phyloP scores from a whole-genome alignment of 2,329 filamentous ascomycete species.

The Aspergillus jensenii region DNA sequence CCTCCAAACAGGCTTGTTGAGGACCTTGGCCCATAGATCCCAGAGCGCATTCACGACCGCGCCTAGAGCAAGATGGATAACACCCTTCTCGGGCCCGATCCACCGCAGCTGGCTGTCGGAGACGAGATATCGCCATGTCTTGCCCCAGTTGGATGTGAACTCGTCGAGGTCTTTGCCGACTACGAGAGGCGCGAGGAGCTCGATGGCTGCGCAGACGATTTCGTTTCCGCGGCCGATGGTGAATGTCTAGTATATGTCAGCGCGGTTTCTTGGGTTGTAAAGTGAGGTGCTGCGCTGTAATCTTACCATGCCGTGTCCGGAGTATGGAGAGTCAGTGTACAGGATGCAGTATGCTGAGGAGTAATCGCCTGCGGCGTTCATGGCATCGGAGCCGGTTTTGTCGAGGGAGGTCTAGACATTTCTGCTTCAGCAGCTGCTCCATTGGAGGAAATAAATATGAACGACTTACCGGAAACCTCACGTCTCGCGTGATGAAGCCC shows the following conservation, averaged over 20 bases:
- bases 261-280: neutral
- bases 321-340: conserved; percentile 65
- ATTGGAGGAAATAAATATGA: neutral
- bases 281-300: too few species aligned
- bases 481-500: conserved; percentile 69
- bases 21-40: conserved; percentile 91
- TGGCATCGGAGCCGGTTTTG: conserved; percentile 94
- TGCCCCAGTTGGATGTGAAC: conserved; percentile 77
- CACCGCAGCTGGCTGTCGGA: conserved; percentile 86
- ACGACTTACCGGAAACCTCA: conserved; percentile 64
- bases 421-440: neutral
- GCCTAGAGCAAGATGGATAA: conserved; percentile 87
- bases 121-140: conserved; percentile 90
- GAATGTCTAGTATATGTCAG: conserved; percentile 38
- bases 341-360: conserved; percentile 93
- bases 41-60: conserved; percentile 89
- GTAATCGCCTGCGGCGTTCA: conserved; percentile 93
- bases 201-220: conserved; percentile 83
- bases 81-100: conserved; percentile 93
- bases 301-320: conserved; percentile 44
- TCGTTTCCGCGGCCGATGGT: conserved; percentile 74
- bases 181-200: conserved; percentile 73
- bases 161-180: conserved; percentile 72
- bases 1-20: conserved; percentile 85
- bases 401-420: conserved; percentile 73